Conservation (phyloP, 805 yeast species). For the Metschnikowia lochheadii region DNA sequence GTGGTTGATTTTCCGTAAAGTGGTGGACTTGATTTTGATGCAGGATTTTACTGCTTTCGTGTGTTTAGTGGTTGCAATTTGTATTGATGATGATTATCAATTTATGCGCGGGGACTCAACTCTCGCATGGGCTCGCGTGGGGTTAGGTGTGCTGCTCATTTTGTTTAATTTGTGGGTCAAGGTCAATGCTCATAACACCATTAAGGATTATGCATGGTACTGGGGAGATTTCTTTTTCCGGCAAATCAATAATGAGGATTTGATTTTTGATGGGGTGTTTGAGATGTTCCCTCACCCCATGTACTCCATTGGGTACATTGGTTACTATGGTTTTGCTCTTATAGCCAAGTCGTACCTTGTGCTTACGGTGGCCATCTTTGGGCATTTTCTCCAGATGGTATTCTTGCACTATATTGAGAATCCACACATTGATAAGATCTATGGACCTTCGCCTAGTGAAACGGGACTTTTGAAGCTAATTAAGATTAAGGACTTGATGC, state of each 20-base stretch:
- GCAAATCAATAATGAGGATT: slow-evolving; percentile 55
- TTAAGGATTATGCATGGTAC: slow-evolving; percentile 89
- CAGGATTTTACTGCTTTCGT: slow-evolving; percentile 76
- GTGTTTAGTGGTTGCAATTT: slow-evolving; percentile 53
- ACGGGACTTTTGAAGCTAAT: slow-evolving; percentile 33
- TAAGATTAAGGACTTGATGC: slow-evolving; percentile 47
- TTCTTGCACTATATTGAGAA: slow-evolving; percentile 73
- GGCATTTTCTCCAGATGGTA: slow-evolving; percentile 73
- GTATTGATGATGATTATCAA: slow-evolving; percentile 35
- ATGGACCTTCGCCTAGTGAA: slow-evolving; percentile 46
- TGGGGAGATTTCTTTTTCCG: slow-evolving; percentile 93
- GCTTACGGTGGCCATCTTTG: slow-evolving; percentile 62
- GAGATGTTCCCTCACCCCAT: slow-evolving; percentile 90
- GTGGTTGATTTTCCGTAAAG: slow-evolving; percentile 75
- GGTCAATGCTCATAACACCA: slow-evolving; percentile 81
- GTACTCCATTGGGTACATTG: slow-evolving; percentile 87
- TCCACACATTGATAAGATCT: slow-evolving; percentile 82
- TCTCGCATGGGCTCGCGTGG: slow-evolving; percentile 53
- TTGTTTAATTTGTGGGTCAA: slow-evolving; percentile 81
- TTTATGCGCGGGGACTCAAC: slow-evolving; percentile 41
- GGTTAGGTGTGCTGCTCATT: slow-evolving; percentile 57
- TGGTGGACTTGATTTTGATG: slow-evolving; percentile 80
- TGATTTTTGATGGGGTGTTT: slow-evolving; percentile 84
- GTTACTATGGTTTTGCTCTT: slow-evolving; percentile 79
- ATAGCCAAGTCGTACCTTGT: slow-evolving; percentile 72